Percentiles rank a stretch among this genome's conserved stretches.
These are phyloP conservation scores for Trichoderma koningii DNA, from an alignment of 2,329 filamentous ascomycete species.

Conservation along the genomic window DNA sequence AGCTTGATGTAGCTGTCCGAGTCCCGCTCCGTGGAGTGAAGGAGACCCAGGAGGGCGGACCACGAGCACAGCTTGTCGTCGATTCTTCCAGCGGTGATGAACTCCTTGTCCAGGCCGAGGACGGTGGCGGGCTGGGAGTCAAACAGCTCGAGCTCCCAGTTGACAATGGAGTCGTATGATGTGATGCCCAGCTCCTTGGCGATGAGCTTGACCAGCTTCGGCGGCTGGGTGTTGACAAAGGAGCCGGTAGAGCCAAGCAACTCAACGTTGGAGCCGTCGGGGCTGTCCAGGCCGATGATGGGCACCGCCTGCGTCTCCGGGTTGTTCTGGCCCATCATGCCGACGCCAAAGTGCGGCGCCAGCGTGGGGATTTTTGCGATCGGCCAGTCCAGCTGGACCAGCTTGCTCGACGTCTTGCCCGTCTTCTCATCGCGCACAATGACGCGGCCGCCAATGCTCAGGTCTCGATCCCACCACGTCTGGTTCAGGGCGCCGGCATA, in stretches of 20 bases:
- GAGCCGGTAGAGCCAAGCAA: slow-evolving; percentile 64
- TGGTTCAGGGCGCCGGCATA: slow-evolving; percentile 85
- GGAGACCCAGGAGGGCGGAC: slow-evolving; percentile 80
- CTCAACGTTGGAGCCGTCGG: slow-evolving; percentile 49
- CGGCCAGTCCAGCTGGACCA: slow-evolving; percentile 93
- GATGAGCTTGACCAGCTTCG: slow-evolving; percentile 81
- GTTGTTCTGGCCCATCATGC: slow-evolving; percentile 69
- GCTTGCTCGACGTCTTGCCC: slow-evolving; percentile 75
- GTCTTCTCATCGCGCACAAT: slow-evolving; percentile 72
- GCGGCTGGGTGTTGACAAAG: slow-evolving; percentile 82
- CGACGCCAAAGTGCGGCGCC: slow-evolving; percentile 88
- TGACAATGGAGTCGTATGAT: slow-evolving; percentile 75
- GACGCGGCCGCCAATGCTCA: slow-evolving; percentile 87
- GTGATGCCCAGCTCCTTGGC: slow-evolving; percentile 71
- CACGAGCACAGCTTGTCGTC: slow-evolving; percentile 98
- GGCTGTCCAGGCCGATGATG: slow-evolving; percentile 84
- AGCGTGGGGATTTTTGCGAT: slow-evolving; percentile 90
- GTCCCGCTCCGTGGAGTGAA: slow-evolving; percentile 58
- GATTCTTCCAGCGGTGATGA: slow-evolving; percentile 93
- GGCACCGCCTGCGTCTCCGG: slow-evolving; percentile 92
- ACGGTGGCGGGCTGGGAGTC: slow-evolving; percentile 84
- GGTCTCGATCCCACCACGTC: slow-evolving; percentile 97
- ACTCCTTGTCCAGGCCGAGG: slow-evolving; percentile 83
- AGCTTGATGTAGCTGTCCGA: slow-evolving; percentile 76
- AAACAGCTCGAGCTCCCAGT: slow-evolving; percentile 97